A percentile compares a stretch with the other conserved stretches of the same genome.
These are phyloP conservation scores for Scolecobasidium constrictum DNA, from an alignment of 2,329 filamentous ascomycete species.

Conservation along the genomic window DNA sequence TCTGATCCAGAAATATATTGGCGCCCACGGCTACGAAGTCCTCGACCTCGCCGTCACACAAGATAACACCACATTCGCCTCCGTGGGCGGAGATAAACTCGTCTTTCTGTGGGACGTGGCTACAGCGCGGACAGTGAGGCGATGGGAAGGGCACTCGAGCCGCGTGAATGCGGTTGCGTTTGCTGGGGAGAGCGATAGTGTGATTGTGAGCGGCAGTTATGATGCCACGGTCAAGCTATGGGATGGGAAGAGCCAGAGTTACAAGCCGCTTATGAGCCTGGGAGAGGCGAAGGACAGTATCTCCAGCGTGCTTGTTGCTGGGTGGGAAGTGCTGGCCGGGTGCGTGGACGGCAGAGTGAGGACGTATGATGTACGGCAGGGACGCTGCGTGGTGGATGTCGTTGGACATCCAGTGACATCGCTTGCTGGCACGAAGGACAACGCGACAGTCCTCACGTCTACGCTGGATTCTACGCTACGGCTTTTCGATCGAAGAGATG, in stretches of 20 bases:
- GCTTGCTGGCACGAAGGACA: slow-evolving; percentile 59
- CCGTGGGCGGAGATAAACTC: slow-evolving; percentile 77
- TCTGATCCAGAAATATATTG: slow-evolving; percentile 78
- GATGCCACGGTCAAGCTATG: slow-evolving; percentile 69
- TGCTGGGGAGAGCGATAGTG: slow-evolving; percentile 61
- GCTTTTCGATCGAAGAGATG: slow-evolving; percentile 68
- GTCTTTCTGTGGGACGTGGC: slow-evolving; percentile 95
- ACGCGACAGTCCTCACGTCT: slow-evolving; percentile 62
- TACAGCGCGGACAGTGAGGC: slow-evolving; percentile 62
- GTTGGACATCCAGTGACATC: slow-evolving; percentile 65
- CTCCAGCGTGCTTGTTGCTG: slow-evolving; percentile 29
- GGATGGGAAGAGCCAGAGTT: slow-evolving; percentile 48
- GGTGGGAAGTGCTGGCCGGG: slow-evolving; percentile 52
- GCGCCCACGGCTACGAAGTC: slow-evolving; percentile 78
- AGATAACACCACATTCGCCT: slow-evolving; percentile 78
- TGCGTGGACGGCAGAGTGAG: slow-evolving; percentile 79
- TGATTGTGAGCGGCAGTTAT: slow-evolving; percentile 63
- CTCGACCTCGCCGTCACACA: slow-evolving; percentile 62
- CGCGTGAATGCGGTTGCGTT: slow-evolving; percentile 72
- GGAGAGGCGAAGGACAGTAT: slow-evolving; percentile 63
- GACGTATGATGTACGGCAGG: slow-evolving; percentile 73
- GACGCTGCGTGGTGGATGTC: slow-evolving; percentile 58
- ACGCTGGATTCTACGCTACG: slow-evolving; percentile 66
- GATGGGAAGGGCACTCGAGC: slow-evolving; percentile 62
- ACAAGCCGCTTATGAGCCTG: slow-evolving; percentile 61